A percentile compares a stretch with the other conserved stretches of the same genome.
phyloP scores from a whole-genome alignment of 768 basidiomycete genomes.

The Mycena rosella region DNA sequence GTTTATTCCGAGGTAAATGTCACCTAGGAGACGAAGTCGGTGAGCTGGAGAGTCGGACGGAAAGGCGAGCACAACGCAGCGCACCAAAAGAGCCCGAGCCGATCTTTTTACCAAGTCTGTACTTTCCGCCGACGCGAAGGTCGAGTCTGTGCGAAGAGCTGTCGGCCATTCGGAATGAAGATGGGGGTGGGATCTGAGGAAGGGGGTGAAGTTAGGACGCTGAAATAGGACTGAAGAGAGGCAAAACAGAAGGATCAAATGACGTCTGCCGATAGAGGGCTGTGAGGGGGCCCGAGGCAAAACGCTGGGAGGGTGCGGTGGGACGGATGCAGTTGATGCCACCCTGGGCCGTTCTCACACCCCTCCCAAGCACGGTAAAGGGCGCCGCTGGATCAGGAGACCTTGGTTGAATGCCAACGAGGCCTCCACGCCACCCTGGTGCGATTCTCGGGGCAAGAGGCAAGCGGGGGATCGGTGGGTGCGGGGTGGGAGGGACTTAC shows the following conservation, averaged over 20 bases:
- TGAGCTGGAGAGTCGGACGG: constrained; percentile 27
- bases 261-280: constrained; percentile 7
- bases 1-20: constrained; percentile 99
- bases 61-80: constrained; percentile 45
- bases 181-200: constrained; percentile 10
- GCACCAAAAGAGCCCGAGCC: constrained; percentile 97
- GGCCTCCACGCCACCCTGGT: constrained; percentile 16
- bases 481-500: constrained; percentile 17
- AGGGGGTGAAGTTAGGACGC: neutral
- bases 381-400: constrained; percentile 8
- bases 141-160: constrained; percentile 79
- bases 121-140: constrained; percentile 93
- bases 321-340: neutral
- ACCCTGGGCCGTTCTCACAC: neutral
- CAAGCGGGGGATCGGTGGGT: neutral
- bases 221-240: neutral
- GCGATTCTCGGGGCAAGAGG: neutral
- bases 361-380: too few species aligned
- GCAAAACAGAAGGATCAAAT: constrained; percentile 22
- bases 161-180: constrained; percentile 69
- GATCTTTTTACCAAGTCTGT: constrained; percentile 99
- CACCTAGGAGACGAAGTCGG: constrained; percentile 66
- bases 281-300: neutral
- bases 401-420: constrained; percentile 23
- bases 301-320: neutral